Evolutionary conservation across 345 rosid species (phyloP).

Genomic region (Citrus trifoliata): DNA sequence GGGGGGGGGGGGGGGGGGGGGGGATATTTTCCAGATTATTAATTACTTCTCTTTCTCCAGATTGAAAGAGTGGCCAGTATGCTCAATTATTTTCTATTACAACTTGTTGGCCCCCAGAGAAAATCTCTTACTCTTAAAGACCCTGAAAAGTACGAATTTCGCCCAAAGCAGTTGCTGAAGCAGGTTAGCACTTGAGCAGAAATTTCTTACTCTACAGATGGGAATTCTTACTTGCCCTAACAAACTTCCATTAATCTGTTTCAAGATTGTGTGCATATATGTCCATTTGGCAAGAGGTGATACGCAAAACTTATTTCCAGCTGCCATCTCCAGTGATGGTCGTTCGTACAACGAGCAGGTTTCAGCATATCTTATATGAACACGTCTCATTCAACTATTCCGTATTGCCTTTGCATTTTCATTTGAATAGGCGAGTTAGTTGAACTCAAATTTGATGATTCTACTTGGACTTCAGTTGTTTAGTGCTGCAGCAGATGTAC

Average conservation of each 20-base stretch:
- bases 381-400: neutral
- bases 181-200: conserved; percentile 51
- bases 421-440: neutral
- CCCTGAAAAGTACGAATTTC: conserved; percentile 96
- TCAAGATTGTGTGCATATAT: conserved; percentile 87
- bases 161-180: conserved; percentile 88
- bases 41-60: conserved; percentile 34
- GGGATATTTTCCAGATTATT: neutral
- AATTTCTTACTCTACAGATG: neutral
- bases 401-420: neutral
- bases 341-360: conserved; percentile 98
- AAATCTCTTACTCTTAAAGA: conserved; percentile 87
- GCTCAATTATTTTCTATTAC: conserved; percentile 95
- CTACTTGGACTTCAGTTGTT: conserved; percentile 57
- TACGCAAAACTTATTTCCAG: conserved; percentile 66
- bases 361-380: conserved; percentile 1
- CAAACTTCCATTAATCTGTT: conserved; percentile 15
- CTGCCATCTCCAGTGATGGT: conserved; percentile 94
- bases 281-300: conserved; percentile 94
- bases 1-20: too few relatives aligned
- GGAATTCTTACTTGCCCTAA: neutral
- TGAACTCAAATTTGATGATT: conserved; percentile 13
- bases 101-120: conserved; percentile 97
- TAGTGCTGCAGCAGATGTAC: conserved; percentile 81
- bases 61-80: conserved; percentile 96